Evolutionary conservation across 2,329 filamentous ascomycete genomes (phyloP), one percentile per base, ranked within the genome.

Genomic region (Macrophomina tecta): DNA sequence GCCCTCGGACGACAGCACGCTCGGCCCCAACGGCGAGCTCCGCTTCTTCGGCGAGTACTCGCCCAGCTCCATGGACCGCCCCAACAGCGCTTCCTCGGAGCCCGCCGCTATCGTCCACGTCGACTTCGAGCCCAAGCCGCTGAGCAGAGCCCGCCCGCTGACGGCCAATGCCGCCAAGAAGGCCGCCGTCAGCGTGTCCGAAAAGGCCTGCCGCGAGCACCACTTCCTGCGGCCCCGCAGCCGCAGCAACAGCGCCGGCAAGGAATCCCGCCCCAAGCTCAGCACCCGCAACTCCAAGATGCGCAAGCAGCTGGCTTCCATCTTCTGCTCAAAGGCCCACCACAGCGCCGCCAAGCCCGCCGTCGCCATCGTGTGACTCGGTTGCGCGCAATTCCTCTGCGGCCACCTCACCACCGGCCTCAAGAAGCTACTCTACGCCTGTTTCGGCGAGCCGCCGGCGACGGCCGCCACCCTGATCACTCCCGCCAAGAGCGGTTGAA

Each of bases 281-380:
- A 49, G 30, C 45, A 16, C 58, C 2, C 58, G 58, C 30, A 62
- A 49, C 45, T 62, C 58, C 45, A 62, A 62, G 58, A 23, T 62
- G 58, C 58, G 58, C 58, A 62, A 62, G 58, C 58, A 62, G 45
- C n/a, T 62, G 30, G 58, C 58, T n/a, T 46, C 58, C n/a, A 23
- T 62, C n/a, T 62, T 62, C 58, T 36, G 58, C 58, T 16, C 38
- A 9, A 60, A 46, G 55, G 55, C 40, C 11, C 55, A 46, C 55
- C 40, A 60, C 23, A 14, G 16, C 38, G 40, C 38, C 23, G 23
- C 58, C 12, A 62, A 48, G 58, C 58, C 58, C 30, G 32, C 58
- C 58, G 16, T 61, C 42, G 58, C 58, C 18, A 30, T 62, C 30
- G 42, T 62, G 34, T 62, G 58, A 62, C 58, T 62, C 58, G 58